These are phyloP conservation scores for Melanogaster broomeanus DNA, from an alignment of 768 basidiomycete species.

Conservation along the genomic window DNA sequence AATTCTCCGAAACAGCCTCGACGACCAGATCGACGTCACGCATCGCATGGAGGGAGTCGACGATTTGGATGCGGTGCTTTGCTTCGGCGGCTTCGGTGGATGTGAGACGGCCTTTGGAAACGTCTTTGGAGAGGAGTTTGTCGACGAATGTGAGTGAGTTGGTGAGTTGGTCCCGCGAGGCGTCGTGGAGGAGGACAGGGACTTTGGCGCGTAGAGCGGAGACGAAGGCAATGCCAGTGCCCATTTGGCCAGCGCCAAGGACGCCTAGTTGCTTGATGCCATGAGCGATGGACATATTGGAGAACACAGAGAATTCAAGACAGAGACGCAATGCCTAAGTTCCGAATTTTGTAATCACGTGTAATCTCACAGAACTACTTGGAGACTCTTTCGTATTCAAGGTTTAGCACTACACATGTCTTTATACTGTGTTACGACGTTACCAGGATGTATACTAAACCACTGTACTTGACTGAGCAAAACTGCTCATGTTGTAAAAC, in stretches of 20 bases:
- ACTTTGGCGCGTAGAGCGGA: slow-evolving; percentile 84
- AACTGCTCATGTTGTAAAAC: no score
- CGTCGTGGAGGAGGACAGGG: slow-evolving; percentile 84
- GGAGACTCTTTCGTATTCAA: no score
- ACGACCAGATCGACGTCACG: slow-evolving; percentile 89
- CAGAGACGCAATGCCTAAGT: not conserved
- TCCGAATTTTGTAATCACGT: not conserved
- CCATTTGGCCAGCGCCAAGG: slow-evolving; percentile 87
- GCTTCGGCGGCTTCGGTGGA: slow-evolving; percentile 74
- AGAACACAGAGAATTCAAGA: not conserved
- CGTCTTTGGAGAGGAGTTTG: slow-evolving; percentile 86
- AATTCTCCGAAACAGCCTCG: slow-evolving; percentile 90
- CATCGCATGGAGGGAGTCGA: slow-evolving; percentile 60
- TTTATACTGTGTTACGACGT: no score
- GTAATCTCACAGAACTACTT: no score
- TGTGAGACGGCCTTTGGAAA: slow-evolving; percentile 76
- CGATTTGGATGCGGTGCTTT: slow-evolving; percentile 60
- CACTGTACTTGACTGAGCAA: no score
- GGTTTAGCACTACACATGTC: no score
- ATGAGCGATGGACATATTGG: slow-evolving; percentile 51
- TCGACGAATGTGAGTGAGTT: slow-evolving; percentile 77
- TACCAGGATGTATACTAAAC: no score
- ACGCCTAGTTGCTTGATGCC: slow-evolving; percentile 77
- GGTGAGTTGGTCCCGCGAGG: slow-evolving; percentile 68
- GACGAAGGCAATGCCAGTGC: slow-evolving; percentile 89